Evolutionary conservation across 2,329 filamentous ascomycete species (phyloP).

Genomic region (Myriosclerotinia duriaeana): DNA sequence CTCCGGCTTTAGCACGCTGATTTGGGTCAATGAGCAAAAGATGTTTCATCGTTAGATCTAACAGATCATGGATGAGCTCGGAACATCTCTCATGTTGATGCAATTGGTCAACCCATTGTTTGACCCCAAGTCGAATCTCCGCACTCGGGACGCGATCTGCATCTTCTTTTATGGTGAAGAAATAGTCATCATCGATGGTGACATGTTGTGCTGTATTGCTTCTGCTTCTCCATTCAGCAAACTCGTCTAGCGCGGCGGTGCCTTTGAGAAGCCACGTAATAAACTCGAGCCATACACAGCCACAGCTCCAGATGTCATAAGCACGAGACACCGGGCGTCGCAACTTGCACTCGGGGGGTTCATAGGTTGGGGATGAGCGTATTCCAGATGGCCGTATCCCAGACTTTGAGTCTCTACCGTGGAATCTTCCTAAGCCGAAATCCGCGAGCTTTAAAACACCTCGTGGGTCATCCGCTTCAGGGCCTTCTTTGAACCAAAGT

Average conservation of each 20-base stretch:
- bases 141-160: conserved; percentile 6
- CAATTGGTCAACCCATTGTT: conserved; percentile 23
- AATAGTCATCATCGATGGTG: conserved; percentile 31
- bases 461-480: conserved; percentile 31
- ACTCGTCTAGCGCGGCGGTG: conserved; percentile 25
- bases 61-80: conserved; percentile 27
- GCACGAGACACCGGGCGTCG: conserved; percentile 38
- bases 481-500: conserved; percentile 34
- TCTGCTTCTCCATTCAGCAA: conserved; percentile 25
- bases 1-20: conserved; percentile 10
- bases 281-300: conserved; percentile 43
- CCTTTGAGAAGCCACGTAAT: conserved; percentile 42
- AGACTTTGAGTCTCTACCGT: conserved; percentile 40
- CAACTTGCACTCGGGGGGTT: conserved; percentile 44
- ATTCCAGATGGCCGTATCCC: conserved; percentile 29
- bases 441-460: conserved; percentile 32
- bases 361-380: conserved; percentile 40
- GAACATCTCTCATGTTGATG: conserved; percentile 28
- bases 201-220: neutral
- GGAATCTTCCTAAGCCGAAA: conserved; percentile 38
- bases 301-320: conserved; percentile 44
- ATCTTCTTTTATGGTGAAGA: conserved; percentile 28
- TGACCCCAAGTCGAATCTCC: conserved; percentile 1
- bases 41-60: conserved; percentile 26
- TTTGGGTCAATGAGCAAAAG: conserved; percentile 27